Percentiles rank a stretch among this genome's conserved stretches.
Evolutionary conservation across 768 basidiomycete species (phyloP).

Genomic region (Termitomyces sp.): DNA sequence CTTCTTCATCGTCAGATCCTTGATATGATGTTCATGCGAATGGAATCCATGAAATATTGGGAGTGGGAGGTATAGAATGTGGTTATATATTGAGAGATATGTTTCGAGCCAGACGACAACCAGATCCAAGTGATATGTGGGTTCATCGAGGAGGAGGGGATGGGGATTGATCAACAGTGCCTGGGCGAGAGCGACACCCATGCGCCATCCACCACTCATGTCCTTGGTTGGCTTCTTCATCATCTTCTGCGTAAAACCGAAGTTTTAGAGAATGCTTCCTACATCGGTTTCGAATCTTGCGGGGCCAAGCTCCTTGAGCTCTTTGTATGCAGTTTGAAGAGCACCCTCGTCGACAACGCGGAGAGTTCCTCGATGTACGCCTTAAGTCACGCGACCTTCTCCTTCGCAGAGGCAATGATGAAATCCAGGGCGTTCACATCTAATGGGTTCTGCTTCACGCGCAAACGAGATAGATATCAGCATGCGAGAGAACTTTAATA

Average conservation of each 20-base stretch:
- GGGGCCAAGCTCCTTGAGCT: slow-evolving; percentile 95
- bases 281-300: slow-evolving; percentile 94
- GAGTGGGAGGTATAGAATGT: slow-evolving; percentile 98
- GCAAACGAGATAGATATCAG: slow-evolving; percentile 95
- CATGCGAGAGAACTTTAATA: slow-evolving; percentile 88
- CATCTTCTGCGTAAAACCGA: slow-evolving; percentile 87
- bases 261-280: slow-evolving; percentile 92
- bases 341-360: slow-evolving; percentile 79
- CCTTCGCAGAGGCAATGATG: slow-evolving; percentile 87
- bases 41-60: slow-evolving; percentile 98
- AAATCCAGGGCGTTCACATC: slow-evolving; percentile 94
- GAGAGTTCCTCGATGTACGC: slow-evolving; percentile 91
- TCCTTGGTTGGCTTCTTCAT: slow-evolving; percentile 97
- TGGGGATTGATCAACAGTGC: slow-evolving; percentile 97
- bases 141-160: slow-evolving; percentile 88
- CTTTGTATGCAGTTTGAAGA: slow-evolving; percentile 88
- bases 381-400: slow-evolving; percentile 92
- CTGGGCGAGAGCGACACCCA: slow-evolving; percentile 95
- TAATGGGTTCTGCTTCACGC: slow-evolving; percentile 93
- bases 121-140: slow-evolving; percentile 90
- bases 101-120: slow-evolving; percentile 99
- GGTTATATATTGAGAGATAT: slow-evolving; percentile 96
- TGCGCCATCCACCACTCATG: slow-evolving; percentile 99
- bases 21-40: slow-evolving; percentile 91
- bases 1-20: slow-evolving; percentile 85